phyloP scores from a whole-genome alignment of 148 eudicot species.

The Heliosperma pusillum region DNA sequence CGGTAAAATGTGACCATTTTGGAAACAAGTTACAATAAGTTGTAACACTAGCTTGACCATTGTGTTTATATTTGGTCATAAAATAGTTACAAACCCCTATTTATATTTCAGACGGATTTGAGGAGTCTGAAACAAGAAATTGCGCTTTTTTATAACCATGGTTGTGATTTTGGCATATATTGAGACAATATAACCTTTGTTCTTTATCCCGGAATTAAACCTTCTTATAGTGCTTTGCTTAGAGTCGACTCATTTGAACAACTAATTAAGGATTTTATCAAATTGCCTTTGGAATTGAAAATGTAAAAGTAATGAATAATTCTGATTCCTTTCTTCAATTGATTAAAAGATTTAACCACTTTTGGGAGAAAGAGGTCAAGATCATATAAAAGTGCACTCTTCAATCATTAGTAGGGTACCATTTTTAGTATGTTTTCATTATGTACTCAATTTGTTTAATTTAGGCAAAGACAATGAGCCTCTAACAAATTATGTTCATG shows the following conservation, averaged over 20 bases:
- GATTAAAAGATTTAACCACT: slow-evolving; percentile 14
- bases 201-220: slow-evolving; percentile 11
- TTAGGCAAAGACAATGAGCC: not conserved
- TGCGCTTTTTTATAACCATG: no score
- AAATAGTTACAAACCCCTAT: no score
- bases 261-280: not conserved
- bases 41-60: no score
- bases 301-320: not conserved
- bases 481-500: not conserved
- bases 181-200: slow-evolving; percentile 4
- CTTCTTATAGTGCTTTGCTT: slow-evolving; percentile 29
- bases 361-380: not conserved
- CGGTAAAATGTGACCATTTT: no score
- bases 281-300: not conserved
- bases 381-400: slow-evolving; percentile 7
- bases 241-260: slow-evolving; percentile 33
- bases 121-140: no score
- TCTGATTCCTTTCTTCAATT: slow-evolving; percentile 28
- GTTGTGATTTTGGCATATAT: slow-evolving; percentile 15
- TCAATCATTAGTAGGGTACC: not conserved
- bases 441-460: not conserved
- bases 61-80: no score
- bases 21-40: no score
- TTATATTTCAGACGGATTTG: no score
- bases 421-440: not conserved